These are phyloP conservation scores for Tolypocladium paradoxum DNA, from an alignment of 2,329 filamentous ascomycete genomes.

Conservation along the genomic window DNA sequence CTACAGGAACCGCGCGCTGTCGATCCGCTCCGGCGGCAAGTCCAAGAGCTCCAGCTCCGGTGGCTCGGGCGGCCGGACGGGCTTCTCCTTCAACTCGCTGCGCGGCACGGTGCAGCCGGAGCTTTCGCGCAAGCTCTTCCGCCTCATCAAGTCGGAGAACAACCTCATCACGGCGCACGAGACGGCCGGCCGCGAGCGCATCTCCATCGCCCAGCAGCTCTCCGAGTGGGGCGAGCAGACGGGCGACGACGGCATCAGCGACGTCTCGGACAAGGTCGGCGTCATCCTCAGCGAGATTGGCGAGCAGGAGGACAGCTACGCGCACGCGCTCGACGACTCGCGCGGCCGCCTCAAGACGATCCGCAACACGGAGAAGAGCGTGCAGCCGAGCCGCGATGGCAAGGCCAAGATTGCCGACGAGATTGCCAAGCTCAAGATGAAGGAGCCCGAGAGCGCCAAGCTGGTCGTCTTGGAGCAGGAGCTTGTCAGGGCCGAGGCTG, in stretches of 20 bases:
- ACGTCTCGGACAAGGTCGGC: slow-evolving; percentile 91
- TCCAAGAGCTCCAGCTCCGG: slow-evolving; percentile 26
- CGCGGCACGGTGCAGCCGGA: slow-evolving; percentile 79
- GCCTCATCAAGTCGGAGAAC: slow-evolving; percentile 92
- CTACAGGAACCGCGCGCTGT: slow-evolving; percentile 61
- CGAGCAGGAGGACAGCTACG: slow-evolving; percentile 84
- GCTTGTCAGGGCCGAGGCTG: slow-evolving; percentile 88
- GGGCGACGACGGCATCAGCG: slow-evolving; percentile 73
- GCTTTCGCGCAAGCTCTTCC: slow-evolving; percentile 78
- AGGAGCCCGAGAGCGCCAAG: slow-evolving; percentile 76
- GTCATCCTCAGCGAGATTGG: slow-evolving; percentile 87
- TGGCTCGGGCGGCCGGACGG: slow-evolving; percentile 41
- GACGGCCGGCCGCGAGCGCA: slow-evolving; percentile 70
- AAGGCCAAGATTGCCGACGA: slow-evolving; percentile 86
- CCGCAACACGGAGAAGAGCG: slow-evolving; percentile 87
- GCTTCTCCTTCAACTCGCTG: slow-evolving; percentile 78
- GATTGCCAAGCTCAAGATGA: slow-evolving; percentile 82
- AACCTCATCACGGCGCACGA: slow-evolving; percentile 77
- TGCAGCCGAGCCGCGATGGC: slow-evolving; percentile 82
- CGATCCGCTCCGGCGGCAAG: slow-evolving; percentile 58
- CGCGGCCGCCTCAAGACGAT: slow-evolving; percentile 79
- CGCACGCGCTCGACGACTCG: slow-evolving; percentile 78
- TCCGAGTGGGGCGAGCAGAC: slow-evolving; percentile 96
- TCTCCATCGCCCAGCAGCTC: slow-evolving; percentile 77
- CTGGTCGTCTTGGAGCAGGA: slow-evolving; percentile 88